A percentile compares a stretch with the other conserved stretches of the same genome.
Conservation (phyloP, 2,329 filamentous ascomycete species). For the Aspergillus bombycis region DNA sequence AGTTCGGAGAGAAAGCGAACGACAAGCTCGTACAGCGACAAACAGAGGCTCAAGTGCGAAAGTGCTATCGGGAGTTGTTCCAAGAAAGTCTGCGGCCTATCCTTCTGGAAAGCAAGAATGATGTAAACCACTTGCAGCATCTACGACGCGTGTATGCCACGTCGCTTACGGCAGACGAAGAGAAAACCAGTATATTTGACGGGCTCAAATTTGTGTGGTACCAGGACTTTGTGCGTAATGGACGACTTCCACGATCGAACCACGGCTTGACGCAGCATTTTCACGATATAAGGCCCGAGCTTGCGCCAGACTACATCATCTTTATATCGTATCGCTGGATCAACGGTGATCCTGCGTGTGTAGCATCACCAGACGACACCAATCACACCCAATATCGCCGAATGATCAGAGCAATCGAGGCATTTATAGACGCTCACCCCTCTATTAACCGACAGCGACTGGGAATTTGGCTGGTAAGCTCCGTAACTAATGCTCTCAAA, state of each 20-base stretch:
- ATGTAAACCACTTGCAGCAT: neutral
- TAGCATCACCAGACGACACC: neutral
- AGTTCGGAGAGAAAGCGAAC: neutral
- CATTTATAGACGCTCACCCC: neutral
- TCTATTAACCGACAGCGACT: neutral
- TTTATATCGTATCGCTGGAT: neutral
- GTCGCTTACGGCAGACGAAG: neutral
- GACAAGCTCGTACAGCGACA: neutral
- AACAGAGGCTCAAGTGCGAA: neutral
- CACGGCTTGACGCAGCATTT: neutral
- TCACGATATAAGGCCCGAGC: neutral
- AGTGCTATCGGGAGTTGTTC: neutral
- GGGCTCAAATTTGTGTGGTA: neutral
- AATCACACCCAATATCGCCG: neutral
- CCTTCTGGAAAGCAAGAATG: neutral
- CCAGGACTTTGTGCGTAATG: neutral
- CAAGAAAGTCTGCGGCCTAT: neutral
- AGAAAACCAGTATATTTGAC: neutral
- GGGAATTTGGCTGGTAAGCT: neutral
- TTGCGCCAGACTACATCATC: neutral
- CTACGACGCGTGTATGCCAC: neutral
- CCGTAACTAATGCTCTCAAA: neutral
- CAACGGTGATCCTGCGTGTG: neutral
- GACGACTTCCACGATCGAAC: neutral
- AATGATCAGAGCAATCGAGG: neutral